Conservation (phyloP, 2,329 filamentous ascomycete genomes). For the Phaeomoniella chlamydospora region DNA sequence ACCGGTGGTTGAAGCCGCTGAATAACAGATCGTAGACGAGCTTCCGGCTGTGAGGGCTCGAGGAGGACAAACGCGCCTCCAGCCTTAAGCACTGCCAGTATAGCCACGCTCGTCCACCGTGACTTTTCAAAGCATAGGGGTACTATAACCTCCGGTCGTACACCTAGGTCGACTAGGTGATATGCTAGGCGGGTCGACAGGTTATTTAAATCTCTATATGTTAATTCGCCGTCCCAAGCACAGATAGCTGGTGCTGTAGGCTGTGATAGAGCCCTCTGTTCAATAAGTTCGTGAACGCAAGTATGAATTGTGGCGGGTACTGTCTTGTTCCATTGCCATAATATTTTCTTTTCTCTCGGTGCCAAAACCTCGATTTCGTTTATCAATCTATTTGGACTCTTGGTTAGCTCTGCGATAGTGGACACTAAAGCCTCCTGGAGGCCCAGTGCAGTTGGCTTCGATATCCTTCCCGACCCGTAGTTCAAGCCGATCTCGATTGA, state of each 20-base stretch:
- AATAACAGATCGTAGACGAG: slow-evolving; percentile 19
- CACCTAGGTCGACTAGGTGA: slow-evolving; percentile 20
- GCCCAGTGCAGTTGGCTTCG: too few species aligned
- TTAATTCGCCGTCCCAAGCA: slow-evolving; percentile 24
- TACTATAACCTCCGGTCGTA: slow-evolving; percentile 23
- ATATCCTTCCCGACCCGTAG: too few species aligned
- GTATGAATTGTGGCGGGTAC: too few species aligned
- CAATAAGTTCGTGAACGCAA: slow-evolving; percentile 8
- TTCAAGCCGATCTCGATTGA: too few species aligned
- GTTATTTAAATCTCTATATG: slow-evolving; percentile 20
- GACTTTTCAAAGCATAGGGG: slow-evolving; percentile 28
- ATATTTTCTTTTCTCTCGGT: too few species aligned
- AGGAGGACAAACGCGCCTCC: slow-evolving; percentile 26
- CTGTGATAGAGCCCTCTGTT: slow-evolving; percentile 1
- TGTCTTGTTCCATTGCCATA: too few species aligned
- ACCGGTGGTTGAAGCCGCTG: slow-evolving; percentile 18
- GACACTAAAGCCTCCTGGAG: too few species aligned
- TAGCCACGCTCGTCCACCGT: slow-evolving; percentile 24
- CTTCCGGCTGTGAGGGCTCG: slow-evolving; percentile 23
- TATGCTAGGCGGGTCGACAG: slow-evolving; percentile 21
- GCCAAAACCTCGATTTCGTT: too few species aligned
- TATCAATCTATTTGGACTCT: too few species aligned
- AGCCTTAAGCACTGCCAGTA: slow-evolving; percentile 25
- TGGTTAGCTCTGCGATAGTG: too few species aligned
- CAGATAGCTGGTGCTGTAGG: slow-evolving; percentile 14